Base-by-base conservation (phyloP, 2,329 filamentous ascomycete species). In the Geosmithia flava region DNA sequence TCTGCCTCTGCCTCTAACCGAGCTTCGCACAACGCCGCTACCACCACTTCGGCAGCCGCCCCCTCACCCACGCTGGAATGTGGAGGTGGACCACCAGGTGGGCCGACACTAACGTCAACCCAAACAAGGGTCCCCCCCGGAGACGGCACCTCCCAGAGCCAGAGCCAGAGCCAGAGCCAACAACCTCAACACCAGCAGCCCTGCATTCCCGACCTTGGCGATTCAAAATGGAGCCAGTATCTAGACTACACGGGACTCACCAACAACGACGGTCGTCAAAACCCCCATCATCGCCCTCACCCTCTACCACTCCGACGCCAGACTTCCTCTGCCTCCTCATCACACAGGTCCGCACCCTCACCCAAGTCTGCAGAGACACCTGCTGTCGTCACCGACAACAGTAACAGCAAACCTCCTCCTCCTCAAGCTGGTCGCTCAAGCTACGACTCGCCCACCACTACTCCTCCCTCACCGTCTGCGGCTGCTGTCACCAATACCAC, bases 201-300 rank as follows among this genome's bases (percentile, higher is more conserved):
- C 20, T 50, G 53, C 6, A 48, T 58, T 33, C 53, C 60, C n/a
- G 62, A 65, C 39, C 56, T 62, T 7, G 62, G 59, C 50, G 58
- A 62, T 50, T 53, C 59, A 30, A 62, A 61, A 53, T 65, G 60
- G 59, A 53, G 56, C 39, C 59, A 59, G 15, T 62, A 62, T 49
- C 54, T 61, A 20, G 54, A 57, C 37, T 52, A 53, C 46, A 57
- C 54, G 50, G 55, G 55, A 43, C 54, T 57, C 48, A 42, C 59
- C 41, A 51, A 39, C 47, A 37, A 37, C 33, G 23, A 27, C 23
- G 23, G 23, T 20, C 41, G 11, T 16, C 47, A 27, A 33, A 41
- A 16, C 19, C 40, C n/a, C 43, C 47, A n/a, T 13, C 33, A 11
- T 13, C 33, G 15, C 33, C 33, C 33, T 37, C 33, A 13, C 11